phyloP scores from a whole-genome alignment of 2,329 filamentous ascomycete species.

The Diaporthe sp. region DNA sequence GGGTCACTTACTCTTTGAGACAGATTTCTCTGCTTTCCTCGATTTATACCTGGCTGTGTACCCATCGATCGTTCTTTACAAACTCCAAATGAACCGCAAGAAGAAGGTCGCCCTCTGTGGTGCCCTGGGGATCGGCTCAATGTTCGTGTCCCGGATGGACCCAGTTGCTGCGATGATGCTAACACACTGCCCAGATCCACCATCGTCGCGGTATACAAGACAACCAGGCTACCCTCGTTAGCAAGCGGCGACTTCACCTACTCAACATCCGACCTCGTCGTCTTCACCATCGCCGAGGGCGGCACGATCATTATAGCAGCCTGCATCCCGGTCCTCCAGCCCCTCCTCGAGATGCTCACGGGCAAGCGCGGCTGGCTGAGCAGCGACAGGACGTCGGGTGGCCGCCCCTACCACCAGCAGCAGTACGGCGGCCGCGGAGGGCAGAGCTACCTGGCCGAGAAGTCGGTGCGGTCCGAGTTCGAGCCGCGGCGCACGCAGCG shows the following conservation, averaged over 20 bases:
- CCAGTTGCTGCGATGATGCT: neutral
- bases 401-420: constrained; percentile 30
- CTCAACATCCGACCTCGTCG: constrained; percentile 53
- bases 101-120: constrained; percentile 57
- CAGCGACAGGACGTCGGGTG: constrained; percentile 33
- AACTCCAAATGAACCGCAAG: constrained; percentile 53
- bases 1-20: neutral
- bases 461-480: constrained; percentile 16
- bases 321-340: constrained; percentile 53
- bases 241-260: constrained; percentile 49
- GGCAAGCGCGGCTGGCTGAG: constrained; percentile 38
- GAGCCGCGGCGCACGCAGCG: neutral
- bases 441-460: constrained; percentile 20
- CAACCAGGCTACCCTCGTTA: constrained; percentile 47
- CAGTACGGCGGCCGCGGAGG: neutral
- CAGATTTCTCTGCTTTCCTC: constrained; percentile 53
- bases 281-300: constrained; percentile 59
- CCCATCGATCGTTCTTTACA: constrained; percentile 54
- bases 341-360: constrained; percentile 49
- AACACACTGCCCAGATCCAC: constrained; percentile 44
- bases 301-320: constrained; percentile 53
- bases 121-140: constrained; percentile 44
- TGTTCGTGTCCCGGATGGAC: constrained; percentile 46
- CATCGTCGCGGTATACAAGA: constrained; percentile 51
- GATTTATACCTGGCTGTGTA: constrained; percentile 60